phyloP scores from a whole-genome alignment of 768 basidiomycete genomes.

The Lactarius trivialis region DNA sequence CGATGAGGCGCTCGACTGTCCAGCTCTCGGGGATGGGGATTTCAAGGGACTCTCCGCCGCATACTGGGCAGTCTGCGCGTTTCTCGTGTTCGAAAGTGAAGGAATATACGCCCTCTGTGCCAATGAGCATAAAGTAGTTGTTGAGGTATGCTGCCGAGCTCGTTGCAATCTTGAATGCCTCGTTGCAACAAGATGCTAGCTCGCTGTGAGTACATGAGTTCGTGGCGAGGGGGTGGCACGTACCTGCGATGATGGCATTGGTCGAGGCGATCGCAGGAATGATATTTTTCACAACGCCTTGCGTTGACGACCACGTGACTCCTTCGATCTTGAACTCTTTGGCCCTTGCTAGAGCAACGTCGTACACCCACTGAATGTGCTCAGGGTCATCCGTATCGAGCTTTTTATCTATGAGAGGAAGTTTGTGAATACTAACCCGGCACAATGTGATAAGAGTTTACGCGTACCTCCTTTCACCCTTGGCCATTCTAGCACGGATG shows the following conservation, averaged over 20 bases:
- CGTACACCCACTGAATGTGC: constrained; percentile 91
- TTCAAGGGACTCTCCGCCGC: constrained; percentile 84
- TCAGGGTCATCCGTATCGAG: constrained; percentile 97
- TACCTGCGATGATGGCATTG: constrained; percentile 95
- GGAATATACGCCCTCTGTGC: constrained; percentile 93
- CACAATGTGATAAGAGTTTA: neutral
- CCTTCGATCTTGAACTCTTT: constrained; percentile 96
- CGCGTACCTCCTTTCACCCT: constrained; percentile 75
- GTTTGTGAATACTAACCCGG: neutral
- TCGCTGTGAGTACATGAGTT: neutral
- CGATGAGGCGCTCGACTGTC: constrained; percentile 84
- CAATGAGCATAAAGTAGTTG: constrained; percentile 98
- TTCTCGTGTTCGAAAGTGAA: constrained; percentile 96
- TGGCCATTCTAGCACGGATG: constrained; percentile 98
- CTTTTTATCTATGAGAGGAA: constrained; percentile 64
- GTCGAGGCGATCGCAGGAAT: constrained; percentile 99
- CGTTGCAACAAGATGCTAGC: constrained; percentile 92
- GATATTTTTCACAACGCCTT: constrained; percentile 99
- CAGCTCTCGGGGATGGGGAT: constrained; percentile 61
- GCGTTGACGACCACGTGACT: constrained; percentile 95
- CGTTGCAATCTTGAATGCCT: constrained; percentile 98
- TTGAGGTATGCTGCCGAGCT: constrained; percentile 90
- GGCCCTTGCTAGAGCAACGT: constrained; percentile 72
- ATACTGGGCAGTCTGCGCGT: constrained; percentile 92
- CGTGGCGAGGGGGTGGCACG: constrained; percentile 14